Evolutionary conservation across 345 rosid species (phyloP).

Genomic region (Aegle marmelos): DNA sequence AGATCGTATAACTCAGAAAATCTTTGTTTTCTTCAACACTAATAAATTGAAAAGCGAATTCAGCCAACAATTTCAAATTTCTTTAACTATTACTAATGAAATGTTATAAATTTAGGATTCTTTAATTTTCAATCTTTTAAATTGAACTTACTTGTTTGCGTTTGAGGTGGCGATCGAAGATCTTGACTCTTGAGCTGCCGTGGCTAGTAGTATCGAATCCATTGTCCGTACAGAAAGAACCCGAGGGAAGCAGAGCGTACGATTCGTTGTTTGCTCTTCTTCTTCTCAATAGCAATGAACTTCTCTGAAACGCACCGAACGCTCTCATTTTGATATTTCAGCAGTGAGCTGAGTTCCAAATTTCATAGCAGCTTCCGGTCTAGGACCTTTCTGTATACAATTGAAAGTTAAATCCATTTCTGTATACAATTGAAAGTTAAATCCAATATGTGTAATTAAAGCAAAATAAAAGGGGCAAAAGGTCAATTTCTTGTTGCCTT

Average conservation of each 20-base stretch:
- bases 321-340: background rate
- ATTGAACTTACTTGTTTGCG: conserved; percentile 57
- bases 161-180: conserved; percentile 89
- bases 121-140: background rate
- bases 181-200: conserved; percentile 46
- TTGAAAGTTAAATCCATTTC: background rate
- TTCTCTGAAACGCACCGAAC: conserved; percentile 1
- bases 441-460: background rate
- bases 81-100: background rate
- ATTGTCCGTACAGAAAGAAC: conserved; percentile 39
- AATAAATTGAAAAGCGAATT: background rate
- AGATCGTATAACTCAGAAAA: background rate
- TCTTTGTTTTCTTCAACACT: background rate
- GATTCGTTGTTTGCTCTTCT: background rate
- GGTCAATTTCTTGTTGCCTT: background rate
- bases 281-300: background rate
- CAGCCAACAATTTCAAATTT: background rate
- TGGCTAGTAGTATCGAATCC: conserved; percentile 22
- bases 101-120: background rate
- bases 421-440: background rate
- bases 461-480: background rate
- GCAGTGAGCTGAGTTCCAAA: background rate
- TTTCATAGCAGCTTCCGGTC: background rate
- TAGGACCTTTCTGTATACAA: background rate
- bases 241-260: conserved; percentile 3